Percentiles rank a stretch among this genome's conserved stretches.
phyloP scores from a whole-genome alignment of 441 rosid genomes.

The Croton laevigatus region DNA sequence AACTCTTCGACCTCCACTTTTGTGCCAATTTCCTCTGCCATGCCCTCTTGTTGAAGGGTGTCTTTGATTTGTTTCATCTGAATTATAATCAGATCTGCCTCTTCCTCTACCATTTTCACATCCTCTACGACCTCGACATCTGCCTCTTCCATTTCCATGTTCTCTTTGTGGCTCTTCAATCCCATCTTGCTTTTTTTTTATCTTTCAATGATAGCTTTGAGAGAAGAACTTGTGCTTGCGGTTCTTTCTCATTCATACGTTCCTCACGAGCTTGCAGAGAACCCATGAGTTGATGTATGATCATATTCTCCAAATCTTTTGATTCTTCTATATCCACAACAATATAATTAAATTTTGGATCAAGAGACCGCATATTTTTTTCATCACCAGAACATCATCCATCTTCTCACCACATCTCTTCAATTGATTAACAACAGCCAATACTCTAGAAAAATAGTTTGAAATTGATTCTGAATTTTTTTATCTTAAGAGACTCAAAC shows the following conservation, averaged over 20 bases:
- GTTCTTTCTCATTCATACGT: not conserved
- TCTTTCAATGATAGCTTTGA: not conserved
- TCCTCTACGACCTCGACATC: not conserved
- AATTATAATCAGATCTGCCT: not conserved
- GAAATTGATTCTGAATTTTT: slow-evolving; percentile 11
- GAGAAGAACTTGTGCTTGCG: not conserved
- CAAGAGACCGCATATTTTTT: not conserved
- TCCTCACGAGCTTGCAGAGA: slow-evolving; percentile 17
- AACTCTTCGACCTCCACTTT: not conserved
- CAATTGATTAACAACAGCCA: slow-evolving; percentile 8
- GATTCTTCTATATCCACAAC: slow-evolving; percentile 14
- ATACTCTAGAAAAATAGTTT: slow-evolving; percentile 1
- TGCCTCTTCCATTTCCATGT: not conserved
- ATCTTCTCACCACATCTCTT: slow-evolving; percentile 8
- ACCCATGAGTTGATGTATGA: not conserved
- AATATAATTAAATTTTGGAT: not conserved
- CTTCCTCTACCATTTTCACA: not conserved
- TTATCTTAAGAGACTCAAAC: slow-evolving; percentile 1
- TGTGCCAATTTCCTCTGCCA: slow-evolving; percentile 10
- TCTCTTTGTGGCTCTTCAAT: not conserved
- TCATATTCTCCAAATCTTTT: slow-evolving; percentile 9
- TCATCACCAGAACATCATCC: not conserved
- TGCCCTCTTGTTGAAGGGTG: not conserved
- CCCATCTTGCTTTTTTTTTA: not conserved
- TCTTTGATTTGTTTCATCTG: too few relatives aligned